phyloP scores from a whole-genome alignment of 139 green algal genomes.

The Edaphochlamys debaryana region DNA sequence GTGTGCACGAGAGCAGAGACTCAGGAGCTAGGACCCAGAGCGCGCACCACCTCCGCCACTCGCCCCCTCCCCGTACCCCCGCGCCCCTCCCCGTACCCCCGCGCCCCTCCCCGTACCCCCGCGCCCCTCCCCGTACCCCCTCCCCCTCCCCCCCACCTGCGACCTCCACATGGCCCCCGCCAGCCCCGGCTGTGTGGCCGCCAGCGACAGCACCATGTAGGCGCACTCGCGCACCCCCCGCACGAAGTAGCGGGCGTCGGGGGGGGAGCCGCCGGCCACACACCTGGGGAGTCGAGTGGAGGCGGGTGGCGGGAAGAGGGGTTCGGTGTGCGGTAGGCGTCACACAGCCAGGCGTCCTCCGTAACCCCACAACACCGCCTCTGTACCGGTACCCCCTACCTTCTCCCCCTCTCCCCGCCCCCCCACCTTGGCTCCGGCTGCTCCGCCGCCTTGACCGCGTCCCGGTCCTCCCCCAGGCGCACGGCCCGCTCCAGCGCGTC shows the following conservation, averaged over 20 bases:
- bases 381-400: not conserved
- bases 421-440: constrained; percentile 25
- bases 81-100: too few species aligned
- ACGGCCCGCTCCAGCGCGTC: constrained; percentile 73
- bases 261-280: constrained; percentile 33
- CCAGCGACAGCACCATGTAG: constrained; percentile 49
- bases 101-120: too few species aligned
- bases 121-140: too few species aligned
- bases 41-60: too few species aligned
- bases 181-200: not conserved
- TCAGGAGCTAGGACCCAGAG: too few species aligned
- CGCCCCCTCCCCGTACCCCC: too few species aligned
- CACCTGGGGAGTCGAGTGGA: constrained; percentile 29
- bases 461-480: constrained; percentile 61
- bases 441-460: constrained; percentile 46
- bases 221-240: constrained; percentile 46
- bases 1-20: too few species aligned
- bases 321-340: not conserved
- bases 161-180: constrained; percentile 30
- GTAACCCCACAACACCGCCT: not conserved
- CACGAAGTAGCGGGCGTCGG: constrained; percentile 61
- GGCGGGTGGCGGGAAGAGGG: not conserved
- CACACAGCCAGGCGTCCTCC: too few species aligned
- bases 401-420: constrained; percentile 43
- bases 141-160: too few species aligned